These are phyloP conservation scores for Trypanosoma brucei DNA, from an alignment of 208 protist genomes.

Conservation along the genomic window DNA sequence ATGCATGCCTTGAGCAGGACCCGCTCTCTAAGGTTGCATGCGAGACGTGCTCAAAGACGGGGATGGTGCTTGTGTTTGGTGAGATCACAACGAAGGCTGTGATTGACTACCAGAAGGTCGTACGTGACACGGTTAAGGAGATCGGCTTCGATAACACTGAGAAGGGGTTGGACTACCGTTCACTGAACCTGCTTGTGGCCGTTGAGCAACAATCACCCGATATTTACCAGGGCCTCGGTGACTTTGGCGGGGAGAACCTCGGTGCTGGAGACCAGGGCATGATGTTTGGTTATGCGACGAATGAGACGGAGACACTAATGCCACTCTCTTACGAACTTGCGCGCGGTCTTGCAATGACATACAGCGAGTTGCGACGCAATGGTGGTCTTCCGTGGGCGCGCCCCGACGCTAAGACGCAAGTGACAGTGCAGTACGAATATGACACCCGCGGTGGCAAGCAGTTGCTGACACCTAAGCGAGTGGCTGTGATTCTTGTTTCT, in stretches of 20 bases:
- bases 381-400: constrained; percentile 1
- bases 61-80: constrained; percentile 5
- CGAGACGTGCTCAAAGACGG: constrained; percentile 7
- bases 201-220: constrained; percentile 6
- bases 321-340: constrained; percentile 4
- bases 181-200: constrained; percentile 4
- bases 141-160: constrained; percentile 5
- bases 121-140: constrained; percentile 90
- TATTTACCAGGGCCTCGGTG: constrained; percentile 5
- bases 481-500: background rate
- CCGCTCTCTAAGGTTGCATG: constrained; percentile 7
- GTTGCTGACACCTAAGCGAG: constrained; percentile 2
- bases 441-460: constrained; percentile 97
- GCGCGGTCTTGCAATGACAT: constrained; percentile 2
- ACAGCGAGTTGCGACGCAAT: constrained; percentile 5
- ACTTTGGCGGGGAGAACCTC: constrained; percentile 5
- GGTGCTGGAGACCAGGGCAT: constrained; percentile 5
- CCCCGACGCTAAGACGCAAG: constrained; percentile 94
- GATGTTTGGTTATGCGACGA: constrained; percentile 7
- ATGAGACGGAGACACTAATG: constrained; percentile 8
- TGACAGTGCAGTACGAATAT: constrained; percentile 98
- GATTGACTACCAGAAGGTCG: constrained; percentile 91
- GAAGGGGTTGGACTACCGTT: constrained; percentile 7
- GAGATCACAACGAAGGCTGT: constrained; percentile 80
- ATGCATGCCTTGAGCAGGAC: constrained; percentile 7